Percentiles rank a stretch among this genome's conserved stretches.
Evolutionary conservation across 2,329 filamentous ascomycete species (phyloP).

Genomic region (Raffaelea albimanens): DNA sequence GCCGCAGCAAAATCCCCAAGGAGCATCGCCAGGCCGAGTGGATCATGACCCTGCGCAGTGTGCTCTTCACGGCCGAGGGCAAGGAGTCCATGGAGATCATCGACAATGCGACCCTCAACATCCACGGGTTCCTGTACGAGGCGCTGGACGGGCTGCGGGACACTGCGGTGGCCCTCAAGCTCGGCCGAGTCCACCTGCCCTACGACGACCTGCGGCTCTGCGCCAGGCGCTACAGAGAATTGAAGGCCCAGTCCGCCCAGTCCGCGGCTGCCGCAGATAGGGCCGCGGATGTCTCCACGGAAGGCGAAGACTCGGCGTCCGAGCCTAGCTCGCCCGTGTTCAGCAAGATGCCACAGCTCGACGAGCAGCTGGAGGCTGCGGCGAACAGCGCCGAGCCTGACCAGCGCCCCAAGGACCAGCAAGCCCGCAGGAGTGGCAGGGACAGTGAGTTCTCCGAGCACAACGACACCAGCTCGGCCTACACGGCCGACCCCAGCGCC

Average conservation of each 20-base stretch:
- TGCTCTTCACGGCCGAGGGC: conserved; percentile 81
- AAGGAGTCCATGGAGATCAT: conserved; percentile 78
- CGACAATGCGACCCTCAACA: conserved; percentile 78
- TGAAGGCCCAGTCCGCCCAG: conserved; percentile 22
- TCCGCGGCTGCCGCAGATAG: conserved; percentile 21
- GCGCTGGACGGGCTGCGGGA: conserved; percentile 81
- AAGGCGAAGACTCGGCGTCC: not conserved
- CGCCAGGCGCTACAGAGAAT: conserved; percentile 43
- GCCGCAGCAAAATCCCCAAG: conserved; percentile 46
- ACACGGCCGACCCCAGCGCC: not conserved
- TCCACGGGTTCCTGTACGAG: conserved; percentile 84
- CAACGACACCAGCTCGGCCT: too few relatives aligned
- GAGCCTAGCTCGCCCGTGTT: conserved; percentile 50
- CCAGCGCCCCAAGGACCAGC: too few relatives aligned
- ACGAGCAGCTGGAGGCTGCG: too few relatives aligned
- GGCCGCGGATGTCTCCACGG: conserved; percentile 23
- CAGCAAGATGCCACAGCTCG: too few relatives aligned
- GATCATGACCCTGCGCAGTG: conserved; percentile 77
- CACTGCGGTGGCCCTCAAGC: conserved; percentile 79
- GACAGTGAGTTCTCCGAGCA: too few relatives aligned
- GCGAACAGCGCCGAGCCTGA: too few relatives aligned
- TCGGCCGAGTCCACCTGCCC: conserved; percentile 82
- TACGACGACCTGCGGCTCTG: conserved; percentile 74
- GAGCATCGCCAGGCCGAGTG: conserved; percentile 78
- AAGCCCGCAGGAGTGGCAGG: too few relatives aligned